Evolutionary conservation across 164 flowering plant genomes (phyloP).

Genomic region (Vitis vinifera): DNA sequence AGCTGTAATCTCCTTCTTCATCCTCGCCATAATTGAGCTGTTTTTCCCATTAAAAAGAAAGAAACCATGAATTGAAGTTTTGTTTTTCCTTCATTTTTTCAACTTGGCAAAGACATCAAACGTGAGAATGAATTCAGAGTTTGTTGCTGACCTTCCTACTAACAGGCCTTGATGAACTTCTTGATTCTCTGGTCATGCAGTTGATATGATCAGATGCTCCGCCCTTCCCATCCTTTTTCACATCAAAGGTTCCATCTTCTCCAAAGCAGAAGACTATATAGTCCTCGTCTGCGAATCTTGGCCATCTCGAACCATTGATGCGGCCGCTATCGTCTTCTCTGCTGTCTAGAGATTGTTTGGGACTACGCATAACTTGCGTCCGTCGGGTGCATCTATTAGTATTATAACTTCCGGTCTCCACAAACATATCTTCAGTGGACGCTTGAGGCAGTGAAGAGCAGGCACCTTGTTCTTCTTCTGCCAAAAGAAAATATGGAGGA

Average conservation of each 20-base stretch:
- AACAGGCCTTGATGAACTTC: background rate
- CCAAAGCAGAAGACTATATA: conserved; percentile 41
- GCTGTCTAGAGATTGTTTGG: no score
- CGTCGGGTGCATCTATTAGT: no score
- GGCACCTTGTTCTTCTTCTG: no score
- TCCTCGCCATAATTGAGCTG: conserved; percentile 21
- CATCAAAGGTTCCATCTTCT: conserved; percentile 35
- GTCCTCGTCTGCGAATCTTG: conserved; percentile 28
- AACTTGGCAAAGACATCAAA: background rate
- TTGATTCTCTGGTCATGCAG: background rate
- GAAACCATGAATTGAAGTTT: background rate
- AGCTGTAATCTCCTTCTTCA: conserved; percentile 2
- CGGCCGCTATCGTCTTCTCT: background rate
- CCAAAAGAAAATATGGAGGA: no score
- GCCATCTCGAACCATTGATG: conserved; percentile 13
- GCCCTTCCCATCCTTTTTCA: conserved; percentile 15
- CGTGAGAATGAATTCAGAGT: background rate
- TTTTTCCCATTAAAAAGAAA: background rate
- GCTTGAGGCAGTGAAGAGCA: no score
- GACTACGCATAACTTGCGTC: no score
- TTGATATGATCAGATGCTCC: no score
- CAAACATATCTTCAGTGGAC: no score
- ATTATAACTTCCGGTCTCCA: no score
- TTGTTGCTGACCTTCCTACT: conserved; percentile 18
- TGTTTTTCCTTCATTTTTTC: background rate